These are phyloP conservation scores for Albophoma yamanashiensis DNA, from an alignment of 2,329 filamentous ascomycete species.

Conservation along the genomic window DNA sequence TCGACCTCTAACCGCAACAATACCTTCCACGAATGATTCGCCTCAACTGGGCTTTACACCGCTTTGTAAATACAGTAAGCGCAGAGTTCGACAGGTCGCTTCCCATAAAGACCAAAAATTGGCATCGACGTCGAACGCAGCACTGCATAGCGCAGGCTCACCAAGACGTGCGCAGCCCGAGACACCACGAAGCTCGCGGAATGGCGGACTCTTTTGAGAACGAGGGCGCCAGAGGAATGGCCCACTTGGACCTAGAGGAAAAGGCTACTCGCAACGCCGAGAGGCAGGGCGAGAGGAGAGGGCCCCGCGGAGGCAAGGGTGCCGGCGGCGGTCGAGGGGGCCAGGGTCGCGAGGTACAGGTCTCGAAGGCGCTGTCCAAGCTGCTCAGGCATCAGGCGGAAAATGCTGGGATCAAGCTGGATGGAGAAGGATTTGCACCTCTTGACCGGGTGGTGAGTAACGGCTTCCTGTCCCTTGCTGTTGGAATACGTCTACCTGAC, in stretches of 20 bases:
- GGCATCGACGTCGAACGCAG: neutral
- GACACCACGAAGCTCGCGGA: neutral
- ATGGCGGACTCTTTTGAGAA: neutral
- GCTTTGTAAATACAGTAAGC: neutral
- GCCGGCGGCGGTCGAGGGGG: slow-evolving; percentile 20
- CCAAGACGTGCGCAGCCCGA: neutral
- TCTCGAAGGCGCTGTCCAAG: slow-evolving; percentile 43
- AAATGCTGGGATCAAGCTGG: slow-evolving; percentile 45
- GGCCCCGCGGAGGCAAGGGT: slow-evolving; percentile 16
- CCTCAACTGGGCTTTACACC: neutral
- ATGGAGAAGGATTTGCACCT: slow-evolving; percentile 47
- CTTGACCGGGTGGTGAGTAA: slow-evolving; percentile 48
- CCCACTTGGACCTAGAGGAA: slow-evolving; percentile 13
- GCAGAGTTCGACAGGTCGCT: neutral
- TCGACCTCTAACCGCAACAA: neutral
- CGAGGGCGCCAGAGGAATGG: neutral
- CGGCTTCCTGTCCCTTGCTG: slow-evolving; percentile 8
- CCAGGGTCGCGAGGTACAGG: slow-evolving; percentile 30
- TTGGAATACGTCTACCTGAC: neutral
- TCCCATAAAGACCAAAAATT: neutral
- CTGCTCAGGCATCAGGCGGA: slow-evolving; percentile 46
- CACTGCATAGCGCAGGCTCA: neutral
- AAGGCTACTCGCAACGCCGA: slow-evolving; percentile 2
- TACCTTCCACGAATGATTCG: neutral
- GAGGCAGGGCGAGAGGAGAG: slow-evolving; percentile 12